phyloP scores from a whole-genome alignment of 495 filamentous ascomycete genomes.

The Glonium stellatum region DNA sequence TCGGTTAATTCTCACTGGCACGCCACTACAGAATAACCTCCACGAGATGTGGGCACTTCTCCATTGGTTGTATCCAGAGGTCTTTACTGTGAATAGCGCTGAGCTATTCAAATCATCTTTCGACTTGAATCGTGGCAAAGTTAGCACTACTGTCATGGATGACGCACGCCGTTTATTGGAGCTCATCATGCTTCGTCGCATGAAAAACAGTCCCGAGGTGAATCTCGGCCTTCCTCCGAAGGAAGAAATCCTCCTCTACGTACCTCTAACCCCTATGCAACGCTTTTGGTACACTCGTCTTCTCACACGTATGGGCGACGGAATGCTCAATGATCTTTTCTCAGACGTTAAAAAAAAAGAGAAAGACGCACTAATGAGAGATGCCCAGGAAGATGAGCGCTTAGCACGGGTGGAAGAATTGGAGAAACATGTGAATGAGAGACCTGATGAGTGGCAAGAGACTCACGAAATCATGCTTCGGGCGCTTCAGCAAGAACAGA shows the following conservation, averaged over 20 bases:
- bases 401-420: slow-evolving; percentile 13
- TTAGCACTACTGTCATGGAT: slow-evolving; percentile 49
- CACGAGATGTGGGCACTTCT: slow-evolving; percentile 57
- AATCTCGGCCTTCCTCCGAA: slow-evolving; percentile 54
- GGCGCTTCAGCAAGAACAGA: slow-evolving; percentile 40
- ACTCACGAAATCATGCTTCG: slow-evolving; percentile 42
- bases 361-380: slow-evolving; percentile 32
- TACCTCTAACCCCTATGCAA: slow-evolving; percentile 57
- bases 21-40: slow-evolving; percentile 60
- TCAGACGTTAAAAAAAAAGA: slow-evolving; percentile 44
- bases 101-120: slow-evolving; percentile 53
- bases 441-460: slow-evolving; percentile 41
- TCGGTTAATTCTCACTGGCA: slow-evolving; percentile 56
- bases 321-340: slow-evolving; percentile 50
- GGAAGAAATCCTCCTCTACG: slow-evolving; percentile 52
- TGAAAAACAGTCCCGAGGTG: slow-evolving; percentile 55
- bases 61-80: slow-evolving; percentile 57
- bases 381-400: slow-evolving; percentile 27
- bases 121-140: slow-evolving; percentile 49
- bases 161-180: slow-evolving; percentile 48
- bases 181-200: slow-evolving; percentile 56
- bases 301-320: slow-evolving; percentile 50
- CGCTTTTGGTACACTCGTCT: slow-evolving; percentile 55
- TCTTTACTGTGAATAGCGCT: slow-evolving; percentile 49
- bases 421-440: slow-evolving; percentile 27